Evolutionary conservation across 2,329 filamentous ascomycete genomes (phyloP), one percentile per base, ranked within the genome.

Genomic region (Penicillium sp.): DNA sequence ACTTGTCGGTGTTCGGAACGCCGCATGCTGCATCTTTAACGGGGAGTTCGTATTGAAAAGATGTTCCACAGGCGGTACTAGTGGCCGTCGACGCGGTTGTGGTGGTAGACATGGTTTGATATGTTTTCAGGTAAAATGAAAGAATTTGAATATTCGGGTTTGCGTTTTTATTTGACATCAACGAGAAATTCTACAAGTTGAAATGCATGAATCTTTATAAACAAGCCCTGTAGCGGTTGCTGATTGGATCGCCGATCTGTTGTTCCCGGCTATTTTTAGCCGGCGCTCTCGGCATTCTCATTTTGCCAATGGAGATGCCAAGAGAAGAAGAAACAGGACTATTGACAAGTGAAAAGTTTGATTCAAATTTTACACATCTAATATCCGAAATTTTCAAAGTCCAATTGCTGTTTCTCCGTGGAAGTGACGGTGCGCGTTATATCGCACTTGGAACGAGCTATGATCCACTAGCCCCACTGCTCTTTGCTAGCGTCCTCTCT

Each of bases 11-110:
- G 42, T 63, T 66, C 38, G 66, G 62, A 32, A 67, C 52, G 4
- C 55, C 65, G 41, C 65, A 67, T 34, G 64, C 50, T 31, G 64
- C 65, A 36, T 68, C 66, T 41, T 63, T 50, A 29, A 60, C 48
- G 5, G 65, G 65, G 32, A 68, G 53, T 46, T 67, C 57, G 57
- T 66, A 67, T 50, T 64, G 56, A 2, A 43, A 43, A 24, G 61
- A 39, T 3, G 53, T 49, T 9, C 53, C 55, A 48, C 63, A 67
- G 16, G 51, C 53, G 9, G 50, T 57, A 29, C 45, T 46, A 24
- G 59, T 40, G 11, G 54, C 32, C 8, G 53, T 36, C 10, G 53
- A 45, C 10, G 53, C 42, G 21, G 57, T 44, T 7, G 60, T 54
- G 14, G 48, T 40, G 31, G 54, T 55, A 48, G 44, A 22, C 31